Base-by-base conservation (phyloP, 1,284 basidiomycete species). In the Heterobasidion parviporum region DNA sequence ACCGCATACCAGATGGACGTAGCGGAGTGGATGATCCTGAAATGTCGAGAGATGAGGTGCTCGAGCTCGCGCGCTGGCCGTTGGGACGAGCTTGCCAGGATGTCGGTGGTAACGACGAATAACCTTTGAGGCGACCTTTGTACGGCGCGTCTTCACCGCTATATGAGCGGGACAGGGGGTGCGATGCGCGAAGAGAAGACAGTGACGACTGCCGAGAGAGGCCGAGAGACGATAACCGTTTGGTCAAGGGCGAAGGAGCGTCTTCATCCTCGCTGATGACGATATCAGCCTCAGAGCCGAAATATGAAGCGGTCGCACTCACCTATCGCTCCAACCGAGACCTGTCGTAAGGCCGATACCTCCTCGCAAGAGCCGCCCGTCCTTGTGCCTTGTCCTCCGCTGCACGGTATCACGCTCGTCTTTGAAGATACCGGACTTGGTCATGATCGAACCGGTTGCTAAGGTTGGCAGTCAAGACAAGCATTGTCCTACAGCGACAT, bases 291-390 rank as follows among this genome's bases (percentile, higher is more conserved):
- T 12, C 16, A 16, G 16, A 16, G 8, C 50, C 16, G 55, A 56
- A 54, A 53, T 52, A 52, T 54, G 36, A 18, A 57, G 36, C 35
- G 55, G 34, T 10, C 50, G 44, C n/a, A 54, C 77, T 12, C 47
- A 86, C 85, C 84, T 87, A 64, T 91, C 89, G 64, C 86, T 89
- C 89, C 88, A 92, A 0, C 88, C 88, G 15, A 92, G 72, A 0
- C 88, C 88, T 3, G 88, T 92, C 2, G 89, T 92, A 53, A 92
- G 67, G 0, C 89, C 88, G 60, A 91, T 80, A 1, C 88, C 88
- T 2, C 85, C 87, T 46, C 75, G 70, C 50, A 91, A 70, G 10
- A 84, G 63, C n/a, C 70, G 72, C 1, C 87, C 87, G 64, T 92
- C 88, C 2, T 87, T 79, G 67, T 92, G 88, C 18, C 89, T 72